phyloP scores from a whole-genome alignment of 2,329 filamentous ascomycete species.

The Aspergillus proliferans region DNA sequence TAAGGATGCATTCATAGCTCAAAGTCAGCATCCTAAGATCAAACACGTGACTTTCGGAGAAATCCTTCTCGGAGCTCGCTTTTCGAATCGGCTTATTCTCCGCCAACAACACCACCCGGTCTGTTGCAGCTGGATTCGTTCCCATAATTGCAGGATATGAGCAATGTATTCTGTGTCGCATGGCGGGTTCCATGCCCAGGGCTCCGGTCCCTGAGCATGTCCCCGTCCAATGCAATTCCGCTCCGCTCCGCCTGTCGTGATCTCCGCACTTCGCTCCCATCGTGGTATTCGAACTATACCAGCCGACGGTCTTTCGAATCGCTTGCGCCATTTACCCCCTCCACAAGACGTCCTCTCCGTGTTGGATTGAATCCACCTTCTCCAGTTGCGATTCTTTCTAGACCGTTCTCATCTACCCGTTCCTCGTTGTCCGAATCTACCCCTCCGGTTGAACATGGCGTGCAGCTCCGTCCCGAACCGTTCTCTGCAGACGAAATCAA shows the following conservation, averaged over 20 bases:
- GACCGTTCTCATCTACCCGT: constrained; percentile 16
- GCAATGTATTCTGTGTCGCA: constrained; percentile 36
- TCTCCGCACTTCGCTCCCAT: constrained; percentile 14
- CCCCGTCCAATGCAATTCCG: constrained; percentile 12
- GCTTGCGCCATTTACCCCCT: not conserved
- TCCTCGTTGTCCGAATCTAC: constrained; percentile 10
- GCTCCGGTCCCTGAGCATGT: constrained; percentile 21
- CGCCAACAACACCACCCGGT: not conserved
- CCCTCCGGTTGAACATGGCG: constrained; percentile 19
- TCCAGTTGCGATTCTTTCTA: not conserved
- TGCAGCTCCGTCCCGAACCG: constrained; percentile 21
- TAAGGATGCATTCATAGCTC: no score
- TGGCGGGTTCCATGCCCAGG: constrained; percentile 37
- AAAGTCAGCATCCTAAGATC: no score
- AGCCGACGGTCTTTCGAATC: constrained; percentile 6
- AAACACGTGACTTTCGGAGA: not conserved
- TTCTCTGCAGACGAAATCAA: constrained; percentile 30
- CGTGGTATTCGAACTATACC: constrained; percentile 13
- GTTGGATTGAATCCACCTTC: not conserved
- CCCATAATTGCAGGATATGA: constrained; percentile 31
- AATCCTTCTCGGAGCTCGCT: not conserved
- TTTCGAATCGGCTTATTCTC: not conserved
- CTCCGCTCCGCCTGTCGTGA: constrained; percentile 15
- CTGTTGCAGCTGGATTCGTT: not conserved
- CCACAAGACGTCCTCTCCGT: not conserved